Base-by-base conservation (phyloP, 495 filamentous ascomycete genomes). In the Pyrenopolyporus hunteri region DNA sequence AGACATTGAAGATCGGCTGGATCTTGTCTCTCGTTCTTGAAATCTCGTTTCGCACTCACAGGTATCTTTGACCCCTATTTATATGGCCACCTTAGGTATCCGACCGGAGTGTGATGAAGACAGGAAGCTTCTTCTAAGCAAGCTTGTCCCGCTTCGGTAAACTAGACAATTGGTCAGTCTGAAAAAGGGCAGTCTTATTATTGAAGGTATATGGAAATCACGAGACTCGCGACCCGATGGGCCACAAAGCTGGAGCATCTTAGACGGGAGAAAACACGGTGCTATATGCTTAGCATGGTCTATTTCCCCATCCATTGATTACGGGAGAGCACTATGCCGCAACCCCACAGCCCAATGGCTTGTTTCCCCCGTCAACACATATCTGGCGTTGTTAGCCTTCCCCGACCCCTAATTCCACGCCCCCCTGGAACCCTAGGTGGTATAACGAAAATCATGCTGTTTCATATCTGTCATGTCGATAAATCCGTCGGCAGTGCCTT, bases 391-490 rank as follows among this genome's bases (percentile, higher is more conserved):
- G 10, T 10, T 10, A 32, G 13, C n/a, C 17, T 29, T 14, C 47
- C 23, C 22, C 8, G 9, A 7, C 9, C 49, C 16, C 35, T 26
- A 39, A 43, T 6, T 29, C 20, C 14, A 14, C 16, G 25, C n/a
- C 16, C 6, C 1, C 11, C 32, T 22, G 11, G 13, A 13, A 25
- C 3, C 14, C 42, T 49, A 72, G 11, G 70, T 73, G 19, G 57
- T 68, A 45, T 74, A 74, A 26, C 55, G 59, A 48, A 74, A 74
- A 6, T 59, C 44, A 11, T 36, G 52, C 35, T 74, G 72, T 53
- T 72, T 57, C 46, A 58, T 71, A 40, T 74, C 72, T 3, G 70
- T 71, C 10, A 56, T 17, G 57, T 74, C 72, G 5, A 67, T 48
- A 57, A 74, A 74, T 0, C 53, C 61, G 5, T 59, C 66, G 3